Percentiles rank a stretch among this genome's conserved stretches.
These are phyloP conservation scores for Penicillium sumatraense DNA, from an alignment of 2,329 filamentous ascomycete genomes.

Conservation along the genomic window DNA sequence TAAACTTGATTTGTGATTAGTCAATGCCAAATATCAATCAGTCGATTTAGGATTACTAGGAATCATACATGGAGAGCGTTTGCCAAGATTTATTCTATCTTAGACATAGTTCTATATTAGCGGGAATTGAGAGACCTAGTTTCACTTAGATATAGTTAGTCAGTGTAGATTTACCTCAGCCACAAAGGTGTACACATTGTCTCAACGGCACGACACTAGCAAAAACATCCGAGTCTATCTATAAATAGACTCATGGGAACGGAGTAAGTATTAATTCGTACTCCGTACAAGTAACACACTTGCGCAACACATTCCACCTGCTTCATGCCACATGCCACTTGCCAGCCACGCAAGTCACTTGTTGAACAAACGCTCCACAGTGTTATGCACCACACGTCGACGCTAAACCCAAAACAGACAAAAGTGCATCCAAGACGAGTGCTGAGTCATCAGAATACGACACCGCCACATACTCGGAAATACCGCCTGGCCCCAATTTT, in stretches of 20 bases:
- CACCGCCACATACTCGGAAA: slow-evolving; percentile 1
- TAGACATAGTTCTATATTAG: no score
- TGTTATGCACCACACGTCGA: background rate
- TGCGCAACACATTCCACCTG: slow-evolving; percentile 5
- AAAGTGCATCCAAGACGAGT: background rate
- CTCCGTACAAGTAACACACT: slow-evolving; percentile 1
- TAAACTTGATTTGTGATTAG: no score
- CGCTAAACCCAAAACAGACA: slow-evolving; percentile 4
- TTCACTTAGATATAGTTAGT: no score
- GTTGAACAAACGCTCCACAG: background rate
- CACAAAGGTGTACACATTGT: no score
- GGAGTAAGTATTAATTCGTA: no score
- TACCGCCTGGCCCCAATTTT: background rate
- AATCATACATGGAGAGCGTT: no score
- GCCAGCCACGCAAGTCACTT: slow-evolving; percentile 10
- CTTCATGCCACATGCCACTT: slow-evolving; percentile 7
- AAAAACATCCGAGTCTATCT: background rate
- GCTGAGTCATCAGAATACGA: background rate
- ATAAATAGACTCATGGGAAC: background rate
- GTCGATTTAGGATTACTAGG: no score
- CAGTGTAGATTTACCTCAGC: no score
- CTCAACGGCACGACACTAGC: no score
- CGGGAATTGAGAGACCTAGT: no score
- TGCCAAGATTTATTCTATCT: no score
- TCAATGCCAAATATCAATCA: no score